Conservation (phyloP, 129 eudicot genomes). For the Pulicaria dysenterica region DNA sequence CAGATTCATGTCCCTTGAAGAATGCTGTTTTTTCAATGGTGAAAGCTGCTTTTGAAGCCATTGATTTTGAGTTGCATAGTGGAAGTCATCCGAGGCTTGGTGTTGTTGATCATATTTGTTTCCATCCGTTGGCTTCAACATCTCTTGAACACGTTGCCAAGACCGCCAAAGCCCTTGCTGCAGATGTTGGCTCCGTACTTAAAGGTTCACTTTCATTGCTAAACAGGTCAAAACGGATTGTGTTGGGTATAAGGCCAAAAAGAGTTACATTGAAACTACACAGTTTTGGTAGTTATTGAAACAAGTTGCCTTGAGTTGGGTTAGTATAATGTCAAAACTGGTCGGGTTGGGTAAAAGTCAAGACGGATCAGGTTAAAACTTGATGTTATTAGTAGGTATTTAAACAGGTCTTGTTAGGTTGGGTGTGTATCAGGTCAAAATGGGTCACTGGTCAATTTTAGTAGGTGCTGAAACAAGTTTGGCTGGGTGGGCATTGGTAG, state of each 20-base stretch:
- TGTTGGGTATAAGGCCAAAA: not conserved
- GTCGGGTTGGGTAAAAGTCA: too few relatives aligned
- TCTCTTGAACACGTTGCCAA: constrained; percentile 67
- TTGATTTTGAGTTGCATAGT: constrained; percentile 66
- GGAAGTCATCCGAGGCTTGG: constrained; percentile 98
- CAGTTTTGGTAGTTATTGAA: too few relatives aligned
- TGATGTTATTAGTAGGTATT: too few relatives aligned
- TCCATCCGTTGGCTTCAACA: constrained; percentile 63
- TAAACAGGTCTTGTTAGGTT: too few relatives aligned
- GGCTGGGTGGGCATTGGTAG: too few relatives aligned
- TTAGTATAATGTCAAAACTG: too few relatives aligned
- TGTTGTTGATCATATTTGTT: constrained; percentile 91
- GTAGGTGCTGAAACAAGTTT: too few relatives aligned
- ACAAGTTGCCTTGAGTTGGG: not conserved
- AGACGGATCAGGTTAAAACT: too few relatives aligned
- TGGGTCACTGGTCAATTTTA: too few relatives aligned
- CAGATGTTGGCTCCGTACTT: constrained; percentile 68
- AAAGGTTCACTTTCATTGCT: constrained; percentile 50
- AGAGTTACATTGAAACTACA: too few relatives aligned
- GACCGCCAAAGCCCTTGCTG: constrained; percentile 66
- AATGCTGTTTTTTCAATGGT: constrained; percentile 78
- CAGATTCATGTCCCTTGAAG: constrained; percentile 43
- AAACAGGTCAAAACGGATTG: not conserved
- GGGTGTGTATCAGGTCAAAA: too few relatives aligned
- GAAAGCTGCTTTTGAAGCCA: constrained; percentile 69